phyloP scores from a whole-genome alignment of 495 filamentous ascomycete genomes.

The Acidomyces sp. region DNA sequence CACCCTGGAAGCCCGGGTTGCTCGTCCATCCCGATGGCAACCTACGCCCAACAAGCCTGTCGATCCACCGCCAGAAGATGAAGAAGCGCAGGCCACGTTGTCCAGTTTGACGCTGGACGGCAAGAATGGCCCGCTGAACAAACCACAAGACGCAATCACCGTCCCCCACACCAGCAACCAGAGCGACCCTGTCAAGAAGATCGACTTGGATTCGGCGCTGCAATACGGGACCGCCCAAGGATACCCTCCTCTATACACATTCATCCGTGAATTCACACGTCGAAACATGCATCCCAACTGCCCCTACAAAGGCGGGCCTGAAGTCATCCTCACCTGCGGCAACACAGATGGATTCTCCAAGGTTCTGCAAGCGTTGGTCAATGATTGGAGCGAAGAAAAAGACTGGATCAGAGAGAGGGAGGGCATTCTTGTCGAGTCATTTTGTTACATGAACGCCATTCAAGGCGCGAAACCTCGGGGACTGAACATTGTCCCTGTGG shows the following conservation, averaged over 20 bases:
- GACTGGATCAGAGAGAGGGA: conserved; percentile 55
- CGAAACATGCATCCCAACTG: conserved; percentile 67
- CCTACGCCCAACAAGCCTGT: conserved; percentile 47
- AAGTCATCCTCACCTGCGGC: conserved; percentile 64
- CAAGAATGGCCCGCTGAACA: conserved; percentile 12
- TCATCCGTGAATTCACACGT: conserved; percentile 62
- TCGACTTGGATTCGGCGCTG: conserved; percentile 68
- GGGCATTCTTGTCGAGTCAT: conserved; percentile 63
- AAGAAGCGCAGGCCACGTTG: conserved; percentile 1
- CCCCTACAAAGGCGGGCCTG: conserved; percentile 63
- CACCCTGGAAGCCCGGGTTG: conserved; percentile 69
- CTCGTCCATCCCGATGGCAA: conserved; percentile 58
- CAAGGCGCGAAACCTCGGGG: conserved; percentile 54
- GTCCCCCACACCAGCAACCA: conserved; percentile 54
- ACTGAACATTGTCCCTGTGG: conserved; percentile 55
- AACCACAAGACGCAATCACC: conserved; percentile 20
- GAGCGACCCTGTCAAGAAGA: conserved; percentile 45
- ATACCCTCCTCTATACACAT: conserved; percentile 59
- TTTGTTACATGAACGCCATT: conserved; percentile 62
- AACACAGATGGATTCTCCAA: conserved; percentile 77
- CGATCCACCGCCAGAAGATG: conserved; percentile 26
- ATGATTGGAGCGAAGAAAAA: conserved; percentile 56
- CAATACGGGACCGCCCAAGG: conserved; percentile 76
- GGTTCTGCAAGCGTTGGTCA: conserved; percentile 54
- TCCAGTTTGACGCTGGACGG: conserved; percentile 12